Conservation (phyloP, 495 filamentous ascomycete genomes). For the Podospora pseudoanserina region DNA sequence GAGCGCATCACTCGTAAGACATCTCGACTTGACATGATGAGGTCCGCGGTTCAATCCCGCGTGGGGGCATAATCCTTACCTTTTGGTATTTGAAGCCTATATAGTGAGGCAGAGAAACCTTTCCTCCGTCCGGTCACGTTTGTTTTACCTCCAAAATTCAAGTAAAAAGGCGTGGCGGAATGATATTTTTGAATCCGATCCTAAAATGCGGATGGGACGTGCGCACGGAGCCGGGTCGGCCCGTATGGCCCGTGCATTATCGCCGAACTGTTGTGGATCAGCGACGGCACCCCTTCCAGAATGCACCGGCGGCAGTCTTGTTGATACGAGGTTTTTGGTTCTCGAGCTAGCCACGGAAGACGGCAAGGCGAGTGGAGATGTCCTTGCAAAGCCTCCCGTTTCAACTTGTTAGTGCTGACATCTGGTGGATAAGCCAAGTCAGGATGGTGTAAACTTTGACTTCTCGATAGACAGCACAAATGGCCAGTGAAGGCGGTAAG, state of each 20-base stretch:
- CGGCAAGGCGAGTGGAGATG: not conserved
- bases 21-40: conserved; percentile 1
- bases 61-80: not conserved
- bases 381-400: not conserved
- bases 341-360: too few species aligned
- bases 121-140: not conserved
- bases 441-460: too few species aligned
- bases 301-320: too few species aligned
- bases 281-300: too few species aligned
- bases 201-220: too few species aligned
- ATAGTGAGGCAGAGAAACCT: not conserved
- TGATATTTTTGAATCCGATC: not conserved
- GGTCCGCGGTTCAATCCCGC: conserved; percentile 1
- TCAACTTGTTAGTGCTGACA: not conserved
- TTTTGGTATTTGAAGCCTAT: not conserved
- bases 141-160: not conserved
- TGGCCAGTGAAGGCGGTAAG: too few species aligned
- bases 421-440: too few species aligned
- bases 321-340: too few species aligned
- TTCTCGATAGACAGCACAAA: too few species aligned
- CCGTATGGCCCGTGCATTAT: too few species aligned
- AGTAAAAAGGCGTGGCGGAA: not conserved
- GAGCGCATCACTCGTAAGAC: conserved; percentile 4
- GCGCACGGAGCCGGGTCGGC: too few species aligned
- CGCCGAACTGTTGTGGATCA: too few species aligned